These are phyloP conservation scores for Suhomyces kunorum DNA, from an alignment of 1,139 yeast species.

Conservation along the genomic window DNA sequence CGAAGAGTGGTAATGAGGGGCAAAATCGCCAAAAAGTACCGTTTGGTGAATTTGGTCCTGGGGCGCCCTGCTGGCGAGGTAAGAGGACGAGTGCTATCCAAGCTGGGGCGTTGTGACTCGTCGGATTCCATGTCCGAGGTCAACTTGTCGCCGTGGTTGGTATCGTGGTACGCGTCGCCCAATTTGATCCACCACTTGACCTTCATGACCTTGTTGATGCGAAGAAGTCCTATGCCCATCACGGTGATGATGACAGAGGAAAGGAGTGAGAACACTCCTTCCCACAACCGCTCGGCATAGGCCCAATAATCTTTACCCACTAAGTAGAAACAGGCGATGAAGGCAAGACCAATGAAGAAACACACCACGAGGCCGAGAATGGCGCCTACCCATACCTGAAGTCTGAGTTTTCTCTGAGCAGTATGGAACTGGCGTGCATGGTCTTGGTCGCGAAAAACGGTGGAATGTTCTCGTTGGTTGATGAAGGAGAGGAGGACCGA, in stretches of 20 bases:
- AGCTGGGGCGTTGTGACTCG: no score
- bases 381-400: slow-evolving; percentile 89
- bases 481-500: slow-evolving; percentile 83
- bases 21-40: slow-evolving; percentile 41
- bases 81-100: no score
- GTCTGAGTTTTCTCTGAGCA: slow-evolving; percentile 38
- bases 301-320: slow-evolving; percentile 83
- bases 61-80: neutral
- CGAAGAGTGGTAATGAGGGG: slow-evolving; percentile 51
- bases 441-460: slow-evolving; percentile 24
- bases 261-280: slow-evolving; percentile 79
- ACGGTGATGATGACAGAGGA: slow-evolving; percentile 80
- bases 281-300: slow-evolving; percentile 85
- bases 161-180: slow-evolving; percentile 39
- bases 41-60: slow-evolving; percentile 26
- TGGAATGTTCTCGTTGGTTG: slow-evolving; percentile 49
- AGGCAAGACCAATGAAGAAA: slow-evolving; percentile 69
- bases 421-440: slow-evolving; percentile 9
- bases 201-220: slow-evolving; percentile 63
- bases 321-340: slow-evolving; percentile 73
- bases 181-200: slow-evolving; percentile 52
- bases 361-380: slow-evolving; percentile 71
- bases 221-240: slow-evolving; percentile 85
- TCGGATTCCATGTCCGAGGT: neutral
- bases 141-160: slow-evolving; percentile 6